These are phyloP conservation scores for Uronychia binucleata DNA, from an alignment of 73 alveolate genomes.

Conservation along the genomic window DNA sequence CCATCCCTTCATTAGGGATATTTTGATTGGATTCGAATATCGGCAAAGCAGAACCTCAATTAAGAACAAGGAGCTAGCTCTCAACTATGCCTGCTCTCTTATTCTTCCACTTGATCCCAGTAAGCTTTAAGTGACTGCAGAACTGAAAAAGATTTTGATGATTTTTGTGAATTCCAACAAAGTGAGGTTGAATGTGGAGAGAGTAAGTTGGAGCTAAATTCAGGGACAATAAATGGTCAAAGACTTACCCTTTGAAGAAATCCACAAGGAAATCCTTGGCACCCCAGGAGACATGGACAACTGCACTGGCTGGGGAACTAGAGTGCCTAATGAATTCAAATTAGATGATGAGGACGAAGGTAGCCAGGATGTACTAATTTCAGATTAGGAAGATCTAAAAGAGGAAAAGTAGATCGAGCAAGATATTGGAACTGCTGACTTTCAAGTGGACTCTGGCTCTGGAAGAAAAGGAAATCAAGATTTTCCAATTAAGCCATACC, in stretches of 20 bases:
- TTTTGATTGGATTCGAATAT: constrained; percentile 29
- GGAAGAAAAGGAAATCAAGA: not conserved
- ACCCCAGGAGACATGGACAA: not conserved
- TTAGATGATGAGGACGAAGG: not conserved
- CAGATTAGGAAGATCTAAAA: not conserved
- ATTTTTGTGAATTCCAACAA: constrained; percentile 14
- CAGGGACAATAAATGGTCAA: too few species aligned
- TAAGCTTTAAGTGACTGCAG: not conserved
- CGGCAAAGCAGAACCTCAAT: not conserved
- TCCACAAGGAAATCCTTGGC: not conserved
- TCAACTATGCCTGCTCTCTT: constrained; percentile 33
- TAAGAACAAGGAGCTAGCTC: constrained; percentile 19
- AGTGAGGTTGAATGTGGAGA: constrained; percentile 18
- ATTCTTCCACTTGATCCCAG: constrained; percentile 20
- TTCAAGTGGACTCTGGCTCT: not conserved
- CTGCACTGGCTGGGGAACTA: not conserved
- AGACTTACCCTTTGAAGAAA: not conserved
- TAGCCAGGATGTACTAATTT: not conserved
- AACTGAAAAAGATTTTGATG: constrained; percentile 11
- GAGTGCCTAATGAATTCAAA: not conserved
- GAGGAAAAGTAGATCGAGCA: not conserved
- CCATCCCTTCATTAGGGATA: constrained; percentile 33
- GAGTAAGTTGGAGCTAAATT: not conserved
- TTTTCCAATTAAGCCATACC: constrained; percentile 23
- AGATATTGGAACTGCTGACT: not conserved